Base-by-base conservation (phyloP, 2,329 filamentous ascomycete genomes). In the Metarhizium sp. region DNA sequence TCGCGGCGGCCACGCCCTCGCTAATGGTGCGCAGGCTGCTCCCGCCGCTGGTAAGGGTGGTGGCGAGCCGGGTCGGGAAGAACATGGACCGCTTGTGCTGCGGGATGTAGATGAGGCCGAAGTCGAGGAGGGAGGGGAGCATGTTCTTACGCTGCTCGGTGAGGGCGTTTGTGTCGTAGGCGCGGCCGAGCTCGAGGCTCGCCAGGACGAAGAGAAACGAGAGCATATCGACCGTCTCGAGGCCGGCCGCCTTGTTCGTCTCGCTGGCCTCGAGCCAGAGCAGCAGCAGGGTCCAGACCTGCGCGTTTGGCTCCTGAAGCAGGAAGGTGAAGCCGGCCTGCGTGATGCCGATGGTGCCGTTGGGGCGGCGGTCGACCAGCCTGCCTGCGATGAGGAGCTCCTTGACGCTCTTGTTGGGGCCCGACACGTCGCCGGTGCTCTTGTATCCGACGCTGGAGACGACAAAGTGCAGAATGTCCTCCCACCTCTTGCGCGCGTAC, bases 161-260 rank as follows among this genome's bases (percentile, higher is more conserved):
- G 51, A 99, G 79, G 32, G 89, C 89, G 46, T 85, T 82, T 20
- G 90, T 96, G 67, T 90, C 89, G 75, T 99, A 99, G 45, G 90
- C 88, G 59, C 89, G 85, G 13, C 94, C 94, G 10, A 97, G 85
- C 67, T 97, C 92, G 57, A 97, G 83, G 53, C 88, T 95, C 49
- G 92, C 92, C 32, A 99, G 85, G 67, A 96, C 88, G 71, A 99
- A 97, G 62, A 99, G 84, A 69, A 99, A 99, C 6, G 90, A 92
- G 6, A 99, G 82, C 68, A 97, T 92, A 66, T 99, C 94, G 50
- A 96, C 91, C 57, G 88, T 86, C 61, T 96, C 90, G 78, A 96
- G 87, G 36, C 82, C 81, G 16, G 88, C 76, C 65, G 78, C 66
- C 48, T 69, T 68, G 51, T 71, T 69, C 14, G 69, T 72, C 62